Base-by-base conservation (phyloP, 1,284 basidiomycete genomes). In the Exsudoporus floridanus region DNA sequence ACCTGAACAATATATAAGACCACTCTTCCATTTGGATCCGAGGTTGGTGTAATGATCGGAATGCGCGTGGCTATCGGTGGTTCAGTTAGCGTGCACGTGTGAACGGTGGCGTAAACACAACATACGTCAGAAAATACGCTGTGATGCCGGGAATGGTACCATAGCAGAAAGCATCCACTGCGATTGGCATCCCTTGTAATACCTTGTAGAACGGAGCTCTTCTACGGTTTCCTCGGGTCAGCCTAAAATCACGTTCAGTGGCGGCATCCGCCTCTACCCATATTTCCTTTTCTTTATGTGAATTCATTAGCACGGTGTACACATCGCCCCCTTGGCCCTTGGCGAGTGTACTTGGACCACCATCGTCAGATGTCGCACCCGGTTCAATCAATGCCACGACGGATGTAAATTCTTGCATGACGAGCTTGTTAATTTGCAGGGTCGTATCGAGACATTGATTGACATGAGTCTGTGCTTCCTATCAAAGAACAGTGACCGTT, bases 121-220 rank as follows among this genome's bases (percentile, higher is more conserved):
- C 50, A 50, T 58, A 90, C 92, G 88, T 93, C 57, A 97, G 73
- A 60, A 96, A 93, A 70, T 97, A 96, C 0, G 92, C 92, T 4
- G 80, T 89, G 12, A 97, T 84, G 10, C 83, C 84, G 7, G 93
- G 92, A 50, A 98, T 93, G n/a, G 78, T 76, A 3, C 94, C 94
- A 68, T 96, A 98, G 43, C 89, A 83, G 70, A 98, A 98, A 1
- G 94, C 94, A 64, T 98, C 96, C 0, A 98, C 94, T 7, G 94
- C 90, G 41, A 98, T 91, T 1, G 95, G 94, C 94, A 98, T 98
- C 3, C 97, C 96, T 59, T 93, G 90, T 58, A 99, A 73, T n/a
- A 94, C 82, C 74, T 97, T 98, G 73, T 95, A 97, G 67, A 97
- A 97, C 0, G 94, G 94, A 1, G 93, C 92, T 52, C 84, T 86